These are phyloP conservation scores for Aspergillus ostianus DNA, from an alignment of 495 filamentous ascomycete genomes.

Conservation along the genomic window DNA sequence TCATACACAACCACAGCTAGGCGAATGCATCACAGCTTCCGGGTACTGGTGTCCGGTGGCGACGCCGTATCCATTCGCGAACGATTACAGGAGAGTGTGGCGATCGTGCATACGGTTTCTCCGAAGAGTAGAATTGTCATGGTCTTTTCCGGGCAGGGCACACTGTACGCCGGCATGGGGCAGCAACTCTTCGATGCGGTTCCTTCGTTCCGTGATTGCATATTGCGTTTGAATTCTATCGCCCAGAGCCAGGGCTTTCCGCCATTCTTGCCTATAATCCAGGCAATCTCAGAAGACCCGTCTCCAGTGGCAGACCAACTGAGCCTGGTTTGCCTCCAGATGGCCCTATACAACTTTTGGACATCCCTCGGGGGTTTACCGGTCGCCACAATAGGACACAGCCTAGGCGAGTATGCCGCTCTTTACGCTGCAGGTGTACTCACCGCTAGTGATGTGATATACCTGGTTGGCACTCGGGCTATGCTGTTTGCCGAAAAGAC, in stretches of 20 bases:
- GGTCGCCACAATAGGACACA: conserved; percentile 77
- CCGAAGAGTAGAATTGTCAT: conserved; percentile 31
- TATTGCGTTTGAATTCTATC: conserved; percentile 66
- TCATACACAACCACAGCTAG: conserved; percentile 80
- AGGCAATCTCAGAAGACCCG: conserved; percentile 47
- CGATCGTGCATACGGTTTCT: neutral
- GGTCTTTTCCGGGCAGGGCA: conserved; percentile 57
- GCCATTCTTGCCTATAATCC: conserved; percentile 63
- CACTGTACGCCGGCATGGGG: conserved; percentile 57
- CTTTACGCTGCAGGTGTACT: conserved; percentile 78
- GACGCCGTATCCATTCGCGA: conserved; percentile 8
- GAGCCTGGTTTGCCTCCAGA: conserved; percentile 74
- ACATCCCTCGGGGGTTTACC: conserved; percentile 75
- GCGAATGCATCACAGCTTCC: conserved; percentile 71
- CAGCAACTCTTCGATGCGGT: conserved; percentile 63
- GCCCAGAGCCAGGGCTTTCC: conserved; percentile 64
- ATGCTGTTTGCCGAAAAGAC: conserved; percentile 72
- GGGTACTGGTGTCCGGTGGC: conserved; percentile 56
- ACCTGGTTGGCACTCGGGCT: conserved; percentile 75
- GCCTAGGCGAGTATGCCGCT: conserved; percentile 84
- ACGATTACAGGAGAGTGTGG: neutral
- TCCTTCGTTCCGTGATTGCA: conserved; percentile 63
- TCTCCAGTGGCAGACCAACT: conserved; percentile 72
- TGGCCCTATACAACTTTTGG: conserved; percentile 82
- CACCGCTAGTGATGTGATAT: conserved; percentile 74